These are phyloP conservation scores for Saururus chinensis DNA, from an alignment of 164 flowering plant genomes.

Conservation along the genomic window DNA sequence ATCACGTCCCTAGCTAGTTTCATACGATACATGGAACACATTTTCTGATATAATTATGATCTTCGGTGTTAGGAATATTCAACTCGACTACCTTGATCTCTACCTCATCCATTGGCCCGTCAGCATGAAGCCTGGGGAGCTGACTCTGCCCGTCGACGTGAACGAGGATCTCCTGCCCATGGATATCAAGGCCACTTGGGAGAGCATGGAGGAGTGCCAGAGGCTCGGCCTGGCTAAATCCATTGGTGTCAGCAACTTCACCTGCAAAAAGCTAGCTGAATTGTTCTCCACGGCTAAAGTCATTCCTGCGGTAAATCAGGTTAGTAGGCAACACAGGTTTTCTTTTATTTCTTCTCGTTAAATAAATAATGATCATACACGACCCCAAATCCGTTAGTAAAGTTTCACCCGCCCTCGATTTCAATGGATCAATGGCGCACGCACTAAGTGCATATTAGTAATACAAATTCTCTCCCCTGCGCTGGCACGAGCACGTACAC, in stretches of 20 bases:
- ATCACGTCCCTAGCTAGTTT: too few species aligned
- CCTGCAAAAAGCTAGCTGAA: conserved; percentile 12
- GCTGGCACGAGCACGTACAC: too few species aligned
- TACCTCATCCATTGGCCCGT: conserved; percentile 31
- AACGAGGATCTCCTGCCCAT: conserved; percentile 7
- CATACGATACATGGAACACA: too few species aligned
- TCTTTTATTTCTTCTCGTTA: background rate
- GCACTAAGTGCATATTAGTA: too few species aligned
- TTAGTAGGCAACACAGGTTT: background rate
- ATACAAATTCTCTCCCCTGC: too few species aligned
- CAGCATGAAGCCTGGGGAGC: conserved; percentile 8
- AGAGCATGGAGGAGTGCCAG: conserved; percentile 18
- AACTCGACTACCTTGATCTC: conserved; percentile 30
- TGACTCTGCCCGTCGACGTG: background rate
- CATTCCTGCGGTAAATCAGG: conserved; percentile 27
- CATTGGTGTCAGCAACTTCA: conserved; percentile 26
- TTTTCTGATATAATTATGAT: too few species aligned
- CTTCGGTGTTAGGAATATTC: conserved; percentile 15
- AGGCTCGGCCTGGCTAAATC: conserved; percentile 15
- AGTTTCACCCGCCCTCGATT: too few species aligned
- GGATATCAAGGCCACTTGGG: conserved; percentile 9
- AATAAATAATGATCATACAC: too few species aligned
- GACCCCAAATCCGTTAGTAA: too few species aligned
- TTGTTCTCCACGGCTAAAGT: conserved; percentile 11
- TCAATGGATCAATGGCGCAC: too few species aligned